phyloP scores from a whole-genome alignment of 2,329 filamentous ascomycete genomes.

The Fusarium poae region DNA sequence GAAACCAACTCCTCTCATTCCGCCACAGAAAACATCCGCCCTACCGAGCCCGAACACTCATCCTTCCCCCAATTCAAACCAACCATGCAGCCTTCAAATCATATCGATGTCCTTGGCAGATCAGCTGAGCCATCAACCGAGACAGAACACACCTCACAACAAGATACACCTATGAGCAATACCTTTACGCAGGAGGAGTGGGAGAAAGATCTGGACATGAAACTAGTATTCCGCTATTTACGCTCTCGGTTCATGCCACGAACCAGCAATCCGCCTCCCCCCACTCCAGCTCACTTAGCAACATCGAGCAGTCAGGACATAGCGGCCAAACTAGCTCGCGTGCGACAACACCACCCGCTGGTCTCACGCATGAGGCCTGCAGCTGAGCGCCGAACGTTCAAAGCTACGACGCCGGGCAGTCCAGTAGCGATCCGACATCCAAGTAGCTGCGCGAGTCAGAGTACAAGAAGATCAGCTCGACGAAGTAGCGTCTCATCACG shows the following conservation, averaged over 20 bases:
- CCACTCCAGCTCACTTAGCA: conserved; percentile 62
- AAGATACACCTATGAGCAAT: conserved; percentile 47
- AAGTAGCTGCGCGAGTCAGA: conserved; percentile 88
- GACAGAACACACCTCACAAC: conserved; percentile 35
- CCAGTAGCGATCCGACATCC: conserved; percentile 63
- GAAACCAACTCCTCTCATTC: conserved; percentile 59
- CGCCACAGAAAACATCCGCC: conserved; percentile 45
- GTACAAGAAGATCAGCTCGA: conserved; percentile 78
- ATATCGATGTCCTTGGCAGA: conserved; percentile 55
- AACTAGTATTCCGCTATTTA: conserved; percentile 91
- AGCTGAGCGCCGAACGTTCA: conserved; percentile 69
- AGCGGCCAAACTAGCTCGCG: conserved; percentile 83
- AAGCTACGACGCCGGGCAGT: conserved; percentile 64
- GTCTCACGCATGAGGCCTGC: conserved; percentile 68
- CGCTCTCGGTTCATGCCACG: conserved; percentile 77
- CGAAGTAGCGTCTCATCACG: conserved; percentile 78
- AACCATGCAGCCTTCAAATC: conserved; percentile 57
- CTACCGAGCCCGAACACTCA: conserved; percentile 43
- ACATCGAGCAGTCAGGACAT: conserved; percentile 71
- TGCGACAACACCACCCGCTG: conserved; percentile 90
- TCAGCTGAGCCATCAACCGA: conserved; percentile 42
- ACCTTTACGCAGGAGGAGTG: conserved; percentile 82
- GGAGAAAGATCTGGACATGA: conserved; percentile 92
- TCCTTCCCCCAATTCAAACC: conserved; percentile 61
- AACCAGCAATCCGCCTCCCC: conserved; percentile 56